Evolutionary conservation across 768 basidiomycete genomes (phyloP), one percentile per base, ranked within the genome.

Genomic region (Amanita phalloides): DNA sequence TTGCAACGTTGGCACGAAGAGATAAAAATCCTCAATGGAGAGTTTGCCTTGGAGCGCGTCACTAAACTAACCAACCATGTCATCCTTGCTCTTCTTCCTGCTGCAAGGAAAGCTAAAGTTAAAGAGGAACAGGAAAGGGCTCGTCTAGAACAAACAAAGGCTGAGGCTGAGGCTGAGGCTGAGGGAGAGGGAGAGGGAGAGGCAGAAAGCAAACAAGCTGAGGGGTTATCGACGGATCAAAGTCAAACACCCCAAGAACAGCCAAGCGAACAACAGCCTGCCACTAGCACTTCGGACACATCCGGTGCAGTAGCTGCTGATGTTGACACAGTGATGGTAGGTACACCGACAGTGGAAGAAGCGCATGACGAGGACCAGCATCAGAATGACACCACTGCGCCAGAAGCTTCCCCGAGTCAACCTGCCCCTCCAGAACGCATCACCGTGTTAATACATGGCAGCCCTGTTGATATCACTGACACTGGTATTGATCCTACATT

Each of bases 401-500:
- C 56, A 20, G 26, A 37, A 23, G 20, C 50, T n/a, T 36, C 42
- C 38, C 17, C 53, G 10, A 33, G 64, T 26, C 57, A 48, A 25
- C 57, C 76, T 30, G 64, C 57, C 48, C 59, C 61, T n/a, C 62
- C 71, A 35, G 75, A 82, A 56, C 82, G 96, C 33, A 75, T 95
- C 25, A 91, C 89, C 1, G 86, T 99, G 60, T 77, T 81, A 69
- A 90, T 99, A 49, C 90, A 93, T 65, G 96, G 96, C 48, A 89
- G 81, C 56, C 75, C 84, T 6, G 90, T 98, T 25, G 96, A 99
- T 62, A 99, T 99, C 63, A 99, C 96, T 2, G 93, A 98, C 60
- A 95, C 93, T 35, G 96, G 96, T 4, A 97, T 99, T 61, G 96
- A 99, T 64, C 91, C 94, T 2, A 93, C 91, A 4, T 99, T 99